Evolutionary conservation across 2,329 filamentous ascomycete species (phyloP).

Genomic region (Elsinoe australis): DNA sequence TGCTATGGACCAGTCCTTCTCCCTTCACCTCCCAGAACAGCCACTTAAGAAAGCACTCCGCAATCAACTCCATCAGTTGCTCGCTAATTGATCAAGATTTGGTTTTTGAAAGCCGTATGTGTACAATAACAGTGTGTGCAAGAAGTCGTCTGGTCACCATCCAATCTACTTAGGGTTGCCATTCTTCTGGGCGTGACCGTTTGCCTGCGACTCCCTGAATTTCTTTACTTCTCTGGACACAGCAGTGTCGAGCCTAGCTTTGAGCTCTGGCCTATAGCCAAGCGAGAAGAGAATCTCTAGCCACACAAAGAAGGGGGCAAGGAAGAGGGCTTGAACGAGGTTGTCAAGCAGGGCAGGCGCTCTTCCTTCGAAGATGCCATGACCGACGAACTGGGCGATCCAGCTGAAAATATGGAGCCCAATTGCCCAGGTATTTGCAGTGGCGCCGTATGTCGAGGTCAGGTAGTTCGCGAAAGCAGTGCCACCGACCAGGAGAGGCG

Average conservation of each 20-base stretch:
- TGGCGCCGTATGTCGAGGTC: conserved; percentile 53
- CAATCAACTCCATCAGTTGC: too few species aligned
- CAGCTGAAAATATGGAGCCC: conserved; percentile 66
- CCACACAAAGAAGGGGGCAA: conserved; percentile 96
- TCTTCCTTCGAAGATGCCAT: conserved; percentile 79
- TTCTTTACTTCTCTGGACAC: conserved; percentile 71
- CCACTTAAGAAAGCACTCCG: too few species aligned
- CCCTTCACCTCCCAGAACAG: too few species aligned
- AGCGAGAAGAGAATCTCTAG: conserved; percentile 85
- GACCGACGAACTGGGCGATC: conserved; percentile 85
- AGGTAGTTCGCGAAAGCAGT: conserved; percentile 72
- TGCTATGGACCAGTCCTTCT: too few species aligned
- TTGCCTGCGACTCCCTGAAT: conserved; percentile 52
- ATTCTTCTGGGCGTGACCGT: conserved; percentile 22
- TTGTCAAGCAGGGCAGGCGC: conserved; percentile 89
- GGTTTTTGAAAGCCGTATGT: background rate
- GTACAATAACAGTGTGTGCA: background rate
- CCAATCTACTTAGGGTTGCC: conserved; percentile 16
- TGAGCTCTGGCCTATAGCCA: conserved; percentile 83
- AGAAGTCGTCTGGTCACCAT: background rate
- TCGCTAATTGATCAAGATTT: conserved; percentile 5
- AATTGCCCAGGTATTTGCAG: conserved; percentile 58
- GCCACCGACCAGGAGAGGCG: conserved; percentile 65
- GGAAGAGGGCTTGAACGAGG: conserved; percentile 79
- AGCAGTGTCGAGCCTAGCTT: conserved; percentile 67